Evolutionary conservation across 768 basidiomycete species (phyloP).

Genomic region (Cystofilobasidium bisporidii): DNA sequence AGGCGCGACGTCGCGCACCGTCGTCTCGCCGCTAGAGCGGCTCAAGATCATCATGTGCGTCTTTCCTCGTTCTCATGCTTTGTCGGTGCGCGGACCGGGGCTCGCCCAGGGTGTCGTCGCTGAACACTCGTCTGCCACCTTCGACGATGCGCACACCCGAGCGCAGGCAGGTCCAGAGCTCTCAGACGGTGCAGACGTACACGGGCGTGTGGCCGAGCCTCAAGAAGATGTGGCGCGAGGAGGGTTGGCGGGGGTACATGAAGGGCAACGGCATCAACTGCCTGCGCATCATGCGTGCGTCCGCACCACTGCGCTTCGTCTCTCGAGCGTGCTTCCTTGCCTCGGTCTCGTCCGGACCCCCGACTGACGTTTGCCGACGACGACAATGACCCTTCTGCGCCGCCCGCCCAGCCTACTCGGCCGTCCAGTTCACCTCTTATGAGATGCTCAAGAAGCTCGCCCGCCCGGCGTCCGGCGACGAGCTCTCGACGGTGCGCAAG

Average conservation of each 20-base stretch:
- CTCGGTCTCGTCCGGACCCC: too few species aligned
- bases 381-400: background rate
- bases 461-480: background rate
- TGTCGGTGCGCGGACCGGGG: too few species aligned
- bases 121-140: background rate
- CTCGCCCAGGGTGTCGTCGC: too few species aligned
- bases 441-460: constrained; percentile 67
- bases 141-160: background rate
- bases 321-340: too few species aligned
- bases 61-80: constrained; percentile 20
- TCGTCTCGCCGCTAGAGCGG: constrained; percentile 82
- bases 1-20: constrained; percentile 64
- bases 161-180: constrained; percentile 81
- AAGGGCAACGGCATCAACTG: constrained; percentile 78
- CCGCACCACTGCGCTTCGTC: background rate
- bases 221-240: constrained; percentile 58
- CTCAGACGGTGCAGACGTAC: constrained; percentile 39
- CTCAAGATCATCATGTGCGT: constrained; percentile 94
- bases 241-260: constrained; percentile 89
- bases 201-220: constrained; percentile 13
- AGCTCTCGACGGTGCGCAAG: constrained; percentile 76
- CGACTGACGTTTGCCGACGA: too few species aligned
- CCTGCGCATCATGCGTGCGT: constrained; percentile 66
- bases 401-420: constrained; percentile 48
- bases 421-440: constrained; percentile 43